Base-by-base conservation (phyloP, 1,284 basidiomycete species). In the Sphagnurus paluster region DNA sequence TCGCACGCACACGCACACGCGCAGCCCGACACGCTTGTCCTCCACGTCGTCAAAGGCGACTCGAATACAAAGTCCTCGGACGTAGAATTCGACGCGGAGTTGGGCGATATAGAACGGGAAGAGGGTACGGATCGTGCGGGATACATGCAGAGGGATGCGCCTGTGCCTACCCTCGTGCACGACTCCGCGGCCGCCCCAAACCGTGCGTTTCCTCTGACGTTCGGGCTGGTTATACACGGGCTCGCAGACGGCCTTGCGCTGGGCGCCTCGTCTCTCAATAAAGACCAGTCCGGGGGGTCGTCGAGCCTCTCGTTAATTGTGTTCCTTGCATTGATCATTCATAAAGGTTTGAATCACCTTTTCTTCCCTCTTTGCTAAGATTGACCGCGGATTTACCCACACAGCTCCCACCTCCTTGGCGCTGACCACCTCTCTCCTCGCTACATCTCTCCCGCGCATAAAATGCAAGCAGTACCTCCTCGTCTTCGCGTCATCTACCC, bases 201-300 rank as follows among this genome's bases (percentile, higher is more conserved):
- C 11, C 54, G 66, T 56, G 80, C 79, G 10, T 77, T 88, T 49
- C 81, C 90, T 35, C 75, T 94, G 29, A 92, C 92, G 0, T 65
- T 96, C 4, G 94, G 93, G 0, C 70, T 97, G 35, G 77, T 91
- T 28, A 79, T 93, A 29, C 94, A 97, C 61, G 90, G 86, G 2
- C 72, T 93, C 24, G 89, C 93, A 0, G 94, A 98, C 65, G 94
- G 94, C 1, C 82, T 96, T 46, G 92, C 92, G 1, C 69, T 98
- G 37, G 94, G 93, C 21, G 88, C 92, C 3, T 84, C 87, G 2
- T 77, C 77, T 20, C 65, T 84, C 9, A 52, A 64, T 3, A 69
- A 57, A 39, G 49, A 70, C 4, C 59, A 60, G 7, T 50, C 64
- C 4, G 59, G 58, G 4, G 51, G 56, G n/a, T 57, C 67, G 19